phyloP scores from a whole-genome alignment of 2,329 filamentous ascomycete species.

The Claviceps maximensis region DNA sequence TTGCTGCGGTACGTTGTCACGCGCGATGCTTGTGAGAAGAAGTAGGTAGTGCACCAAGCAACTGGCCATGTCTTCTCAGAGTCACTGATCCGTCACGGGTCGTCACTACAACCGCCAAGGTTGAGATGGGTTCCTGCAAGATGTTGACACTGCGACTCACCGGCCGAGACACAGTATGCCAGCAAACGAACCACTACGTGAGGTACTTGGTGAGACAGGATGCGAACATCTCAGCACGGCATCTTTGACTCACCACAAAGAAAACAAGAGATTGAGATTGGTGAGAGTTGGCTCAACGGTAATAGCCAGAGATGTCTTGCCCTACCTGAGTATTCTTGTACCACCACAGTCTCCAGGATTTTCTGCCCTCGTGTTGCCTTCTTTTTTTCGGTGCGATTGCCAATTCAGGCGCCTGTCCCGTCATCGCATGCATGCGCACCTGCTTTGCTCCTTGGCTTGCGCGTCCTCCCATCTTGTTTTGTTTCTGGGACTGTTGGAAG shows the following conservation, averaged over 20 bases:
- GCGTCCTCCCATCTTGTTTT: neutral
- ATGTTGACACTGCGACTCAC: neutral
- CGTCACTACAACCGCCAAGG: neutral
- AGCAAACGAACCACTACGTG: neutral
- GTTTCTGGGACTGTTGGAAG: neutral
- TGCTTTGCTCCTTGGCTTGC: neutral
- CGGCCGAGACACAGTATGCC: neutral
- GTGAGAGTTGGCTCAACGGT: neutral
- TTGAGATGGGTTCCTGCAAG: neutral
- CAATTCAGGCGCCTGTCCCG: neutral
- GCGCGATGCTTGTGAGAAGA: neutral
- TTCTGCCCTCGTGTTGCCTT: neutral
- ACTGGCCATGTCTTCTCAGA: neutral
- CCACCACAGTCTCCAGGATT: neutral
- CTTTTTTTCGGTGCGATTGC: neutral
- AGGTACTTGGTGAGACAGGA: neutral
- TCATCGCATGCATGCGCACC: neutral
- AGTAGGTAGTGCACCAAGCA: neutral
- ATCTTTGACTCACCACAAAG: neutral
- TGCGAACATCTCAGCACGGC: neutral
- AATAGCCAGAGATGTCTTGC: neutral
- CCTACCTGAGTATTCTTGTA: no score
- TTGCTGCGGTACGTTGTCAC: neutral
- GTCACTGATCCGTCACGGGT: neutral
- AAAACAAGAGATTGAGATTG: neutral